Conservation (phyloP, 2,329 filamentous ascomycete genomes). For the Ceratocystis destructans region DNA sequence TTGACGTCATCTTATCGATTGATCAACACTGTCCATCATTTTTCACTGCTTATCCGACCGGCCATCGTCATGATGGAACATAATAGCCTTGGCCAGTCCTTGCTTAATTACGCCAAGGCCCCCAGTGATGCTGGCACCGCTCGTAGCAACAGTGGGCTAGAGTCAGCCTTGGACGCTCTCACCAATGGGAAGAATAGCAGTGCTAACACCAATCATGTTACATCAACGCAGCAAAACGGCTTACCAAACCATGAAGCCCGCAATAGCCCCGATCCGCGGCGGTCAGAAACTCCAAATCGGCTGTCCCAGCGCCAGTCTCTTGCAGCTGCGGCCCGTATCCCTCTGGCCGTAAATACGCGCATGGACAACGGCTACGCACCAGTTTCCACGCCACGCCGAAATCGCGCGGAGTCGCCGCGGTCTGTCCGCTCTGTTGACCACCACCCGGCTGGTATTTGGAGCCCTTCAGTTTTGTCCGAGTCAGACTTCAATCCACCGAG, state of each 20-base stretch:
- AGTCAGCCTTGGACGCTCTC: conserved; percentile 15
- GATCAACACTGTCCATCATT: background rate
- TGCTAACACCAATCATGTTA: background rate
- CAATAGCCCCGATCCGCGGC: conserved; percentile 12
- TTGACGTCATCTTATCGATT: conserved; percentile 6
- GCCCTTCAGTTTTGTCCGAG: conserved; percentile 20
- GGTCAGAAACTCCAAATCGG: conserved; percentile 15
- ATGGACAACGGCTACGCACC: background rate
- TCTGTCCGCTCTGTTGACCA: conserved; percentile 17
- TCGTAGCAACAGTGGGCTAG: conserved; percentile 10
- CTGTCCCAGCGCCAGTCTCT: conserved; percentile 13
- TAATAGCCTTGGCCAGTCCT: conserved; percentile 11
- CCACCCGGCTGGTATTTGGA: conserved; percentile 19
- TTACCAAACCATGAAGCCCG: background rate
- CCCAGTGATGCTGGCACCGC: conserved; percentile 13
- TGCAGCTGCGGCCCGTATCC: conserved; percentile 14
- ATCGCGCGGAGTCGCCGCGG: conserved; percentile 10
- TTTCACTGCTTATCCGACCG: background rate
- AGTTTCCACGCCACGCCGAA: conserved; percentile 5
- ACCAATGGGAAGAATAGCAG: conserved; percentile 4
- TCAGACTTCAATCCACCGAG: conserved; percentile 20
- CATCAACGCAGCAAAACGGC: background rate
- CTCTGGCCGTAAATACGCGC: background rate
- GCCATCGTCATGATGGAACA: conserved; percentile 8
- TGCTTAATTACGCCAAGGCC: conserved; percentile 16